Percentiles rank a stretch among this genome's conserved stretches.
phyloP scores from a whole-genome alignment of 164 flowering plant genomes.

The Chloranthus sessilifolius region DNA sequence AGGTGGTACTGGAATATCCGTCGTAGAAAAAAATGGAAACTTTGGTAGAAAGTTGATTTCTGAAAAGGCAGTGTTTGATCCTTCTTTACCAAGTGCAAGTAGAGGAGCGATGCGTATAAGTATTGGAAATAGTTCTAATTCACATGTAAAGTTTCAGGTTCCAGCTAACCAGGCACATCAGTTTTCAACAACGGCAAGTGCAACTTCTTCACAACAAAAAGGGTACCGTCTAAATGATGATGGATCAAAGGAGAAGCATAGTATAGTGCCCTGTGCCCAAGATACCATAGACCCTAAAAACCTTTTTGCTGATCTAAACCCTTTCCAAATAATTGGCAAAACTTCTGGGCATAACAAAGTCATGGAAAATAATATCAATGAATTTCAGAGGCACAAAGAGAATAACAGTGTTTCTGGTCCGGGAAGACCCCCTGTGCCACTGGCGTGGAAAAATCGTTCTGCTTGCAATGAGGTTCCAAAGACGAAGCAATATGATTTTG shows the following conservation, averaged over 20 bases:
- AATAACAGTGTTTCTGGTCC: slow-evolving; percentile 28
- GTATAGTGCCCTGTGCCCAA: slow-evolving; percentile 53
- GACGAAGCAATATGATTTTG: slow-evolving; percentile 55
- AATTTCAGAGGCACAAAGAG: slow-evolving; percentile 44
- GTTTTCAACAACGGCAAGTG: slow-evolving; percentile 33
- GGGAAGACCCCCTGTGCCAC: slow-evolving; percentile 71
- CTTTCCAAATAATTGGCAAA: slow-evolving; percentile 64
- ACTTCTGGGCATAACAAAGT: slow-evolving; percentile 31
- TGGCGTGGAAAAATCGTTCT: slow-evolving; percentile 69
- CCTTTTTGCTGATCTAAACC: slow-evolving; percentile 95
- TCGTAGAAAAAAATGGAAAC: slow-evolving; percentile 15
- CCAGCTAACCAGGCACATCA: slow-evolving; percentile 30
- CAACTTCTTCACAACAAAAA: slow-evolving; percentile 40
- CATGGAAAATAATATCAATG: slow-evolving; percentile 43
- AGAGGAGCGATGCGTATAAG: slow-evolving; percentile 15
- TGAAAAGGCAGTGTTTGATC: slow-evolving; percentile 29
- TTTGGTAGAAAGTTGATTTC: slow-evolving; percentile 22
- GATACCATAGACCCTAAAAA: slow-evolving; percentile 52
- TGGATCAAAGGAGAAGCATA: slow-evolving; percentile 51
- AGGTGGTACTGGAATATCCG: slow-evolving; percentile 29
- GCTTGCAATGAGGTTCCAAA: slow-evolving; percentile 70
- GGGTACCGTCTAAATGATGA: slow-evolving; percentile 42
- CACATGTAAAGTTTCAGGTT: slow-evolving; percentile 19
- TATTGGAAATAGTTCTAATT: slow-evolving; percentile 35
- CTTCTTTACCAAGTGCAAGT: slow-evolving; percentile 29